Conservation (phyloP, 176 grass and related monocot species). For the Pontederia crassipes region DNA sequence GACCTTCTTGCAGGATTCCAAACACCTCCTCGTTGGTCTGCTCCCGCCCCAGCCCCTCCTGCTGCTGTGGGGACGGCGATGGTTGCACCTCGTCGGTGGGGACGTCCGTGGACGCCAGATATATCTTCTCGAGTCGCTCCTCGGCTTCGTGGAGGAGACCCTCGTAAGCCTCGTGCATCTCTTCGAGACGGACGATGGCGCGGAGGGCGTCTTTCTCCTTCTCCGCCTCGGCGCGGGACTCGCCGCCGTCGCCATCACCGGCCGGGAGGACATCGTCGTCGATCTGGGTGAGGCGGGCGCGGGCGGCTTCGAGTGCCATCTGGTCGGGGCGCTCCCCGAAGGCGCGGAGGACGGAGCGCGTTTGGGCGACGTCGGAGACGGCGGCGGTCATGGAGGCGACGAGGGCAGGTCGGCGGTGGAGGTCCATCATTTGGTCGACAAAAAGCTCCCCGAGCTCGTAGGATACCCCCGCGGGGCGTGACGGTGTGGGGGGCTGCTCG, state of each 20-base stretch:
- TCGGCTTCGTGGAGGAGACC: conserved; percentile 50
- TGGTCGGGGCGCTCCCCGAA: conserved; percentile 55
- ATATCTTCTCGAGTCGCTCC: conserved; percentile 51
- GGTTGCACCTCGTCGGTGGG: conserved; percentile 6
- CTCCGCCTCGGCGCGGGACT: conserved; percentile 5
- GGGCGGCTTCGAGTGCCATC: conserved; percentile 53
- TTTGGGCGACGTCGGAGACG: conserved; percentile 46
- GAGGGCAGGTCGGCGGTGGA: conserved; percentile 46
- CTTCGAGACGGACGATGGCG: conserved; percentile 57
- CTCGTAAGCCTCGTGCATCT: conserved; percentile 67
- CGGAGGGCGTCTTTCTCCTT: conserved; percentile 25
- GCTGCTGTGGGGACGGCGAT: neutral
- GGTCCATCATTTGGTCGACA: conserved; percentile 35
- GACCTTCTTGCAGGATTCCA: conserved; percentile 43
- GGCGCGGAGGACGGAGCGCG: conserved; percentile 42
- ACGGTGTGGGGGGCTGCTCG: conserved; percentile 31
- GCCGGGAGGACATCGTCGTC: conserved; percentile 5
- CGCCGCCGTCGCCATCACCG: conserved; percentile 18
- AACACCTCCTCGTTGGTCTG: conserved; percentile 59
- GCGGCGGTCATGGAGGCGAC: conserved; percentile 60
- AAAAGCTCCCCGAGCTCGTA: conserved; percentile 4
- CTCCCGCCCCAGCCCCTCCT: neutral
- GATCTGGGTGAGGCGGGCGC: conserved; percentile 22
- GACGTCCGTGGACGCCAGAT: conserved; percentile 32
- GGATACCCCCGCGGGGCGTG: neutral